Conservation (phyloP, 2,329 filamentous ascomycete species). For the Tolypocladium paradoxum region DNA sequence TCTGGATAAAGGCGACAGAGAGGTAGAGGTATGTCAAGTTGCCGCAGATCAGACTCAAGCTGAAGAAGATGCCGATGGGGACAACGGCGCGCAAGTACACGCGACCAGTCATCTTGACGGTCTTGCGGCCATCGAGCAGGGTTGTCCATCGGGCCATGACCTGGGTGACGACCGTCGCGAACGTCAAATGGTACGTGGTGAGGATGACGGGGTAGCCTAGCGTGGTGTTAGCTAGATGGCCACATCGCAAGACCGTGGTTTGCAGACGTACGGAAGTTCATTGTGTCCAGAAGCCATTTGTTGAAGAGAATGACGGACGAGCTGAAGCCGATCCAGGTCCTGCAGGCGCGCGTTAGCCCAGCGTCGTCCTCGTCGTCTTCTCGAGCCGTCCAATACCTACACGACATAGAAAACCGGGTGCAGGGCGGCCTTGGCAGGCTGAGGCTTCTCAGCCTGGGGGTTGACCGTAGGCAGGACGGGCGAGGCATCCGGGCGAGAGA, state of each 20-base stretch:
- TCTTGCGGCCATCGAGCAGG: slow-evolving; percentile 86
- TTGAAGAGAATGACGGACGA: slow-evolving; percentile 97
- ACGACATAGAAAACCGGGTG: slow-evolving; percentile 80
- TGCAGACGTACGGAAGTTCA: slow-evolving; percentile 52
- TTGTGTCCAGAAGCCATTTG: slow-evolving; percentile 90
- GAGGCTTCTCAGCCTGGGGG: slow-evolving; percentile 59
- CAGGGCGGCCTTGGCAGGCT: slow-evolving; percentile 52
- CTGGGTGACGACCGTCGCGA: slow-evolving; percentile 92
- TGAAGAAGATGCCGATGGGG: slow-evolving; percentile 93
- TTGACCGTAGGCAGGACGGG: slow-evolving; percentile 73
- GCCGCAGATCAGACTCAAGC: slow-evolving; percentile 88
- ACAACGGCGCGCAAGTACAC: slow-evolving; percentile 90
- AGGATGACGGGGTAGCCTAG: slow-evolving; percentile 66
- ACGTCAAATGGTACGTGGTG: slow-evolving; percentile 90
- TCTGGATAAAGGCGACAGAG: slow-evolving; percentile 95
- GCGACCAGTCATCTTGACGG: slow-evolving; percentile 91
- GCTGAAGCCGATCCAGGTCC: slow-evolving; percentile 84
- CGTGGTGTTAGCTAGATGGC: slow-evolving; percentile 7
- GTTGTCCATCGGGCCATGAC: slow-evolving; percentile 81
- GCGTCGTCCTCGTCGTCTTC: slow-evolving; percentile 1
- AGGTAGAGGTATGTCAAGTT: slow-evolving; percentile 94
- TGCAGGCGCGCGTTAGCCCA: slow-evolving; percentile 24
- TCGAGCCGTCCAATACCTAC: slow-evolving; percentile 29
- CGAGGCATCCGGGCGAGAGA: slow-evolving; percentile 45
- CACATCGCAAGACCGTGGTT: not conserved